Percentiles rank a stretch among this genome's conserved stretches.
Conservation (phyloP, 1,284 basidiomycete genomes). For the Fomitopsis palustris region DNA sequence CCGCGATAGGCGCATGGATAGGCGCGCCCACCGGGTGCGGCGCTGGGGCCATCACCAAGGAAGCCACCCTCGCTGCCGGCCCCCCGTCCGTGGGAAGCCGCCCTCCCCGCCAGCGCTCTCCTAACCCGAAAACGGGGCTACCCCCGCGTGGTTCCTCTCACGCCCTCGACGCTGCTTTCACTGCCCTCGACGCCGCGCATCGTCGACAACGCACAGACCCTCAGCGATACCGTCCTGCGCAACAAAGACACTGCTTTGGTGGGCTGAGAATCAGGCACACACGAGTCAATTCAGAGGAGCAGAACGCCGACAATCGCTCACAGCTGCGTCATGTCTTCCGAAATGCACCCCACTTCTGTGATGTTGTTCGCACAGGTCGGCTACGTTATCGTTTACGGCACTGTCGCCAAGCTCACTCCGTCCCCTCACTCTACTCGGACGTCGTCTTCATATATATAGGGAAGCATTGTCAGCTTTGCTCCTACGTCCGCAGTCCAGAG, state of each 20-base stretch:
- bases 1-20: not conserved
- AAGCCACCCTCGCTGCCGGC: not conserved
- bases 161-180: not conserved
- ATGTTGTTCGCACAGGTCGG: not conserved
- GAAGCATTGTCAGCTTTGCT: no score
- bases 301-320: not conserved
- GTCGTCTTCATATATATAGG: no score
- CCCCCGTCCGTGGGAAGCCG: no score
- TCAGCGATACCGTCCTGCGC: no score
- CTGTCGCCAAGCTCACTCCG: not conserved
- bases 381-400: not conserved
- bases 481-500: no score
- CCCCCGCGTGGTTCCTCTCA: not conserved
- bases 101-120: not conserved
- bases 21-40: not conserved
- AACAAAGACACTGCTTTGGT: not conserved
- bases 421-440: no score
- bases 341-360: not conserved
- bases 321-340: not conserved
- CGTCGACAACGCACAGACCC: not conserved
- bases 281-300: no score
- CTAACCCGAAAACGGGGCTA: slow-evolving; percentile 2
- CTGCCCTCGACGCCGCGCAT: not conserved
- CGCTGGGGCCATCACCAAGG: slow-evolving; percentile 1
- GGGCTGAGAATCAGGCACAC: no score